phyloP scores from a whole-genome alignment of 2,329 filamentous ascomycete species.

The Phoma sp. region DNA sequence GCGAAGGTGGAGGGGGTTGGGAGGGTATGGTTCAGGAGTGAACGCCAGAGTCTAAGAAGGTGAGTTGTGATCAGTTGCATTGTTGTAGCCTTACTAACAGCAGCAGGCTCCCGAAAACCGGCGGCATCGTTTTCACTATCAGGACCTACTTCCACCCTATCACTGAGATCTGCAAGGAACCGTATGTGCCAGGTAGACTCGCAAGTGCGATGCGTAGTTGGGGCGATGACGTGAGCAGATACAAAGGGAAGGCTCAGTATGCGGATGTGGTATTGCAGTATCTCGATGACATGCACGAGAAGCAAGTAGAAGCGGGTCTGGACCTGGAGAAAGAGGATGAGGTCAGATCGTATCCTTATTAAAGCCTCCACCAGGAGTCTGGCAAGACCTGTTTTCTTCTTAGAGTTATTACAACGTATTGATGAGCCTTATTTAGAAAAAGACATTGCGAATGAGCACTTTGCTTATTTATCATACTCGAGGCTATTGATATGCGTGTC shows the following conservation, averaged over 20 bases:
- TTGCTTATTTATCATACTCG: too few species aligned
- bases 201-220: constrained; percentile 82
- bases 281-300: constrained; percentile 75
- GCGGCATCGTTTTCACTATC: constrained; percentile 73
- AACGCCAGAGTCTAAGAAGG: constrained; percentile 73
- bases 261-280: constrained; percentile 77
- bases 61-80: constrained; percentile 22
- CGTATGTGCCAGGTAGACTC: constrained; percentile 78
- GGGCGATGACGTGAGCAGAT: constrained; percentile 77
- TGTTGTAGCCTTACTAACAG: not conserved
- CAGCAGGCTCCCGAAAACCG: constrained; percentile 53
- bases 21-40: constrained; percentile 79
- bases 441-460: too few species aligned
- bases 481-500: constrained; percentile 6
- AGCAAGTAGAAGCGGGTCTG: constrained; percentile 73
- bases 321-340: constrained; percentile 66
- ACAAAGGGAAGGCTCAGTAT: constrained; percentile 82
- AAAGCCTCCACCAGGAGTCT: too few species aligned
- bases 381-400: too few species aligned
- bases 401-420: too few species aligned
- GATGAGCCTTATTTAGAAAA: too few species aligned
- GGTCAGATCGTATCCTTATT: constrained; percentile 67
- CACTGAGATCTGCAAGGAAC: constrained; percentile 71
- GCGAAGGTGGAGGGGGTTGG: constrained; percentile 76
- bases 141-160: constrained; percentile 81